Base-by-base conservation (phyloP, 2,329 filamentous ascomycete species). In the Trichophyton simii region DNA sequence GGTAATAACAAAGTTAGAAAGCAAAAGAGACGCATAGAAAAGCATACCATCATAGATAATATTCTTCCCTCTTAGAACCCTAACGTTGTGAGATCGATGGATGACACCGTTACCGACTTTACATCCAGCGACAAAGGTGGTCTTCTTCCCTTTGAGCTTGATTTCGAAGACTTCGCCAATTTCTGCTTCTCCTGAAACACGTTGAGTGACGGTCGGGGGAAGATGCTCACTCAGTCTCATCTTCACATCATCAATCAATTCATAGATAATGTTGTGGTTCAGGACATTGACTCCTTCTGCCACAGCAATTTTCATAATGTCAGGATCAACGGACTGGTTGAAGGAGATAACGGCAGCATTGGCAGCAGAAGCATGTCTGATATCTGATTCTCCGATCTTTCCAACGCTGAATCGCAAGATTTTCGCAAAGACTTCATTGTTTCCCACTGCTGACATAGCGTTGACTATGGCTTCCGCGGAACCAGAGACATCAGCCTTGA, bases 401-500 rank as follows among this genome's bases (percentile, higher is more conserved):
- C 94, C 95, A 1, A 94, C 87, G 1, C 82, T 84, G 2, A 87
- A 87, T 22, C 87, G 85, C 41, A 99, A 82, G 62, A 99, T 80
- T 61, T 85, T 83, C 13, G 91, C 83, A 36, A 80, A 83, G 44
- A 96, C 86, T 71, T 97, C 90, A 67, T 90, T 85, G 75, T 87
- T 96, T 65, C 91, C 91, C 65, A 96, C 80, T 63, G 87, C 84
- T 63, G 85, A 78, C 62, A 99, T 81, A 7, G 87, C 86, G 57
- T 89, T 87, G 63, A 86, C 80, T 2, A 97, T 87, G 1, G 94
- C 94, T 77, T 99, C 94, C 0, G 91, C 91, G 0, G 92, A 97
- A 42, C 94, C 94, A 64, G 87, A 88, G 18, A 97, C 94, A 68
- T 99, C 94, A 60, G 87, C 91, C 74, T 95, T 96, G 76, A 99